These are phyloP conservation scores for Simmondsia chinensis DNA, from an alignment of 148 eudicot species.

Conservation along the genomic window DNA sequence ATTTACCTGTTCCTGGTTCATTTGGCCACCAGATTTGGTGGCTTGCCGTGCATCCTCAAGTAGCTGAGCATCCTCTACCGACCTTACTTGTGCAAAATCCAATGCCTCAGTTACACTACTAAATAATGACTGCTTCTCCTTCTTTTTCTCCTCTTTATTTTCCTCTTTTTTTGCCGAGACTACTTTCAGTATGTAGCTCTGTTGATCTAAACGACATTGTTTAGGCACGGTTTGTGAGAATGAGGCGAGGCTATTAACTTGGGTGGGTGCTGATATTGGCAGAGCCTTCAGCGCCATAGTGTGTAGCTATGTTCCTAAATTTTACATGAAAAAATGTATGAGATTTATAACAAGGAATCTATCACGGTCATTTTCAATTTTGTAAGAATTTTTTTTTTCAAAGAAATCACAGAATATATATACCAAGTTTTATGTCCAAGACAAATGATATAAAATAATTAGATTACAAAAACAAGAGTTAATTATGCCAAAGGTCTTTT, in stretches of 20 bases:
- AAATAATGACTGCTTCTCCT: constrained; percentile 62
- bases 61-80: constrained; percentile 68
- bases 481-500: too few relatives aligned
- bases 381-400: too few relatives aligned
- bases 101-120: constrained; percentile 75
- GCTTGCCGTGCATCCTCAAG: constrained; percentile 69
- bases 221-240: constrained; percentile 11
- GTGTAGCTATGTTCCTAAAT: not conserved
- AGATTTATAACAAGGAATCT: not conserved
- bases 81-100: constrained; percentile 81
- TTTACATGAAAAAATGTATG: too few relatives aligned
- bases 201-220: constrained; percentile 2
- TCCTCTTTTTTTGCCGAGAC: constrained; percentile 40
- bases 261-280: constrained; percentile 45
- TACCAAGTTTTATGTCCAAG: too few relatives aligned
- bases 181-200: constrained; percentile 13
- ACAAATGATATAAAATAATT: too few relatives aligned
- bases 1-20: constrained; percentile 71
- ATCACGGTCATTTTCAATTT: too few relatives aligned
- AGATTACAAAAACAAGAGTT: too few relatives aligned
- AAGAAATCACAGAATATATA: too few relatives aligned
- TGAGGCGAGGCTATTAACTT: constrained; percentile 22
- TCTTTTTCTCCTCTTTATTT: constrained; percentile 23
- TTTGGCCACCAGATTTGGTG: constrained; percentile 58
- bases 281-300: constrained; percentile 47